These are phyloP conservation scores for Aspergillus quadricinctus DNA, from an alignment of 2,329 filamentous ascomycete genomes.

Conservation along the genomic window DNA sequence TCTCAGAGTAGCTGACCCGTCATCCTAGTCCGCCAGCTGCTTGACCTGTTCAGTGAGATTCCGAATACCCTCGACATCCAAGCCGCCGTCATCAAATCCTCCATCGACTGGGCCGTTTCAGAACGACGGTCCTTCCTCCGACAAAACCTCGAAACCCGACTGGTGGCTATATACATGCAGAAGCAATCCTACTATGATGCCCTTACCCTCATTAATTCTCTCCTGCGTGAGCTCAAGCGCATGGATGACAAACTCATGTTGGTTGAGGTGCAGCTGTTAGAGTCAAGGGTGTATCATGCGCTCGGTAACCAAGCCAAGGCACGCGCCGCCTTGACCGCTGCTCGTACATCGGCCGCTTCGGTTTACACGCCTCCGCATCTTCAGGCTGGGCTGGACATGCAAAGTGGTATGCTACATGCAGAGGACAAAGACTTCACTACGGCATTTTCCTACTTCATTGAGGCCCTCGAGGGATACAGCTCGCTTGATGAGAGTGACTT, in stretches of 20 bases:
- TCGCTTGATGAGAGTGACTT: conserved; percentile 81
- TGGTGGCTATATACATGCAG: conserved; percentile 91
- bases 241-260: conserved; percentile 97
- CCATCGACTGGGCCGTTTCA: conserved; percentile 97
- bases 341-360: conserved; percentile 89
- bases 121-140: conserved; percentile 94
- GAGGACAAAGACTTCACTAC: conserved; percentile 99
- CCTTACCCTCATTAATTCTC: conserved; percentile 90
- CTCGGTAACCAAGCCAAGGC: conserved; percentile 95
- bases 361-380: conserved; percentile 95
- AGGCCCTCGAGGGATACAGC: conserved; percentile 95
- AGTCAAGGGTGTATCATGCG: conserved; percentile 95
- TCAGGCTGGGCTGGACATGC: conserved; percentile 97
- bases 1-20: conserved; percentile 1
- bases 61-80: conserved; percentile 93
- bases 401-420: conserved; percentile 97
- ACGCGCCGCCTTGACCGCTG: conserved; percentile 87
- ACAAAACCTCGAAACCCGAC: conserved; percentile 94
- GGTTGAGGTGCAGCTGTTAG: conserved; percentile 94
- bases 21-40: conserved; percentile 77
- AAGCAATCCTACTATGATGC: conserved; percentile 98
- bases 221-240: conserved; percentile 94
- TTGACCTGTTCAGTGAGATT: conserved; percentile 91
- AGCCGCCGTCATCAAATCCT: conserved; percentile 93
- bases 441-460: conserved; percentile 97